Percentiles rank a stretch among this genome's conserved stretches.
These are phyloP conservation scores for Sporisorium iseilematis-ciliati DNA, from an alignment of 1,284 basidiomycete genomes.

Conservation along the genomic window DNA sequence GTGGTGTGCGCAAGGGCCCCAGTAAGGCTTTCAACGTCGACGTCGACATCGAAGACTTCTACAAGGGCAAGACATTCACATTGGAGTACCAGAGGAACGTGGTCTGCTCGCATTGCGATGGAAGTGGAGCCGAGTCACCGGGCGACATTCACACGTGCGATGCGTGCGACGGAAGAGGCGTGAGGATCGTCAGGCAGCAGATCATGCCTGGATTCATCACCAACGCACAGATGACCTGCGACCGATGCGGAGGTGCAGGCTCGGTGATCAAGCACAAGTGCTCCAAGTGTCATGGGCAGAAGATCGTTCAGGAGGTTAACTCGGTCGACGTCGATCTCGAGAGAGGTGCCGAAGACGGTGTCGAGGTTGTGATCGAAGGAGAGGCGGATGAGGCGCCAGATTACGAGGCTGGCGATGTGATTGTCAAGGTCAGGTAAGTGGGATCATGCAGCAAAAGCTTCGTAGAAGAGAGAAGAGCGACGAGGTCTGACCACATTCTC, in stretches of 20 bases:
- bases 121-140: constrained; percentile 64
- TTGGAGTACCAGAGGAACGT: constrained; percentile 62
- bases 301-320: constrained; percentile 57
- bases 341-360: constrained; percentile 61
- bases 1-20: constrained; percentile 59
- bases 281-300: constrained; percentile 58
- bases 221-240: constrained; percentile 63
- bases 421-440: constrained; percentile 59
- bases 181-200: constrained; percentile 66
- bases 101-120: constrained; percentile 66
- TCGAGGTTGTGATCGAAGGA: constrained; percentile 62
- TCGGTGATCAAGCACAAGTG: constrained; percentile 61
- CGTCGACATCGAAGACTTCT: constrained; percentile 61
- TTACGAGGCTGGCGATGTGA: constrained; percentile 65
- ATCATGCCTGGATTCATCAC: constrained; percentile 70
- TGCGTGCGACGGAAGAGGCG: constrained; percentile 59
- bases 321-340: constrained; percentile 66
- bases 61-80: constrained; percentile 58
- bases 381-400: constrained; percentile 66
- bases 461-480: neutral
- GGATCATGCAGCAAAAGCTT: neutral
- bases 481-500: neutral
- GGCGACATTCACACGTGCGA: constrained; percentile 65
- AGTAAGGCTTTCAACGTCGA: constrained; percentile 66
- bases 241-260: constrained; percentile 61